phyloP scores from a whole-genome alignment of 495 filamentous ascomycete genomes.

The Staphylotrichum longicolle region DNA sequence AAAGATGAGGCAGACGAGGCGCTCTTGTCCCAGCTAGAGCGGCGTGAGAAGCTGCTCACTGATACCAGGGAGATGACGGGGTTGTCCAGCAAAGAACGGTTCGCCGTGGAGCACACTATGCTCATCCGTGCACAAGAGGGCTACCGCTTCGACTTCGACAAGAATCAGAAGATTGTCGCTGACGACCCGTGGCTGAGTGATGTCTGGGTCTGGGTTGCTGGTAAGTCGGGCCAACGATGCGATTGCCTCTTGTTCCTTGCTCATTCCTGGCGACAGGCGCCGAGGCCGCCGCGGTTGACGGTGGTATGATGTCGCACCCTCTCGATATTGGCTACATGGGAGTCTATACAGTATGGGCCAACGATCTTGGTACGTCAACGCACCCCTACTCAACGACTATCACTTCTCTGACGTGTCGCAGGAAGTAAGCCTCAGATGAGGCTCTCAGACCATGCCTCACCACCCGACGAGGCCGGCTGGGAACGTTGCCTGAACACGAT shows the following conservation, averaged over 20 bases:
- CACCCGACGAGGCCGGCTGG: conserved; percentile 48
- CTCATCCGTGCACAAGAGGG: conserved; percentile 61
- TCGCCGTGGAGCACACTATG: conserved; percentile 45
- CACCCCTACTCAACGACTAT: conserved; percentile 15
- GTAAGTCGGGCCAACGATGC: conserved; percentile 42
- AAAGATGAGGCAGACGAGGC: conserved; percentile 3
- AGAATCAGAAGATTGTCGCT: conserved; percentile 63
- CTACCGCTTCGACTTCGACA: conserved; percentile 72
- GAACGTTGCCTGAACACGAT: conserved; percentile 49
- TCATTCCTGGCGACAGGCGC: conserved; percentile 50
- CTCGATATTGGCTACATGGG: conserved; percentile 86
- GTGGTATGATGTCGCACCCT: conserved; percentile 69
- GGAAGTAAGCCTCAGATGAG: conserved; percentile 42
- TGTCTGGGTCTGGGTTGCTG: conserved; percentile 73
- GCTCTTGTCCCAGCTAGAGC: conserved; percentile 40
- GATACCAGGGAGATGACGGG: conserved; percentile 43
- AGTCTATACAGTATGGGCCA: conserved; percentile 75
- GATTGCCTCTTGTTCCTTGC: neutral
- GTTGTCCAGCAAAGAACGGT: conserved; percentile 40
- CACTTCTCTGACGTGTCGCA: conserved; percentile 16
- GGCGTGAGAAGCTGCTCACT: conserved; percentile 48
- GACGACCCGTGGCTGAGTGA: conserved; percentile 75
- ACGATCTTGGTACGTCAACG: conserved; percentile 58
- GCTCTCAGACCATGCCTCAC: conserved; percentile 39
- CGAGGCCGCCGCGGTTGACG: conserved; percentile 59